Base-by-base conservation (phyloP, 208 protist genomes). In the Wallacemonas sp. region DNA sequence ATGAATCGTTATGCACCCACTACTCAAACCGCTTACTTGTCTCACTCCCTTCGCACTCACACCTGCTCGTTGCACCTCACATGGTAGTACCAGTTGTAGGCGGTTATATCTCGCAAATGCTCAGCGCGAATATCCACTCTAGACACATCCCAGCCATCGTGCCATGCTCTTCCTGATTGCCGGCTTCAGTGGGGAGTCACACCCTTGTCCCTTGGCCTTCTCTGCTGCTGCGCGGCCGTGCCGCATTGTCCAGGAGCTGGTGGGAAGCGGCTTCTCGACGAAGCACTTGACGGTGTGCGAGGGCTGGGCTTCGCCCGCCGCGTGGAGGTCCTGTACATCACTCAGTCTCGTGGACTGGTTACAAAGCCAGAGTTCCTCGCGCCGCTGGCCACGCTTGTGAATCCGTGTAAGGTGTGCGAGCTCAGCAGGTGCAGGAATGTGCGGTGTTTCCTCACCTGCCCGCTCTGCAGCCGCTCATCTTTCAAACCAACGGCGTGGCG, bases 301-400 rank as follows among this genome's bases (percentile, higher is more conserved):
- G 31, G n/a, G 11, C 26, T 59, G 3, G 26, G 8, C 5, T 59
- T 59, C 20, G 52, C 52, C 8, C 5, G 16, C 28, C 52, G 52
- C 26, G 52, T 59, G 52, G 16, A 59, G 11, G 31, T 59, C 12
- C 52, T 59, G 8, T 59, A 42, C 52, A 41, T 59, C 1, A n/a
- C 10, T 25, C 7, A 33, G 14, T 14, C 52, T 5, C 16, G 8
- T 25, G 31, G 0, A 8, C 2, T 12, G 7, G 52, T n/a, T 8
- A 8, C 8, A 2, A n/a, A n/a, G n/a, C 52, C 32, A 5, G 31
- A 41, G 7, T 59, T 42, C 22, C 52, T 59, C 29, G 25, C 26
- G 18, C 52, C 52, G 5, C 31, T 59, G 14, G 26, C 52, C 52
- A 25, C n/a, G 26, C 22, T 59, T 39, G 11, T 22, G 16, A 59